A percentile compares a stretch with the other conserved stretches of the same genome.
Conservation (phyloP, 2,329 filamentous ascomycete genomes). For the Xylaria sp. region DNA sequence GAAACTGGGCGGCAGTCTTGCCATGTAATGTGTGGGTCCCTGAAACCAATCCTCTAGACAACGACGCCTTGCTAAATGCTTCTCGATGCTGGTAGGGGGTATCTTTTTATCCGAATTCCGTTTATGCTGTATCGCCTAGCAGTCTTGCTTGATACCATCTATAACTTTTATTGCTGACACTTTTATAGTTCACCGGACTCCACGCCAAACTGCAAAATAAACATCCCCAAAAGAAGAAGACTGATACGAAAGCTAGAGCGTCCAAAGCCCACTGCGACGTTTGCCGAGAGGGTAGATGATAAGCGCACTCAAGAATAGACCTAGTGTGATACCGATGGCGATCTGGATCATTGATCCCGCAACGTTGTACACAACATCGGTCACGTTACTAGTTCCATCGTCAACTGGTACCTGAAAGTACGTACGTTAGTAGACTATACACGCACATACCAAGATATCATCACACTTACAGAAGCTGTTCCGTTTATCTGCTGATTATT, state of each 20-base stretch:
- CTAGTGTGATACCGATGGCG: slow-evolving; percentile 63
- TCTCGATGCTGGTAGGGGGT: slow-evolving; percentile 13
- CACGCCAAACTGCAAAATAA: slow-evolving; percentile 21
- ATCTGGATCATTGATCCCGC: slow-evolving; percentile 64
- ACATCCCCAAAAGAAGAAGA: slow-evolving; percentile 13
- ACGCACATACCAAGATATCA: not conserved
- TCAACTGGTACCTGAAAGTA: slow-evolving; percentile 40
- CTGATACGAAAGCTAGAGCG: slow-evolving; percentile 51
- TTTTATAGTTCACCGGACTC: slow-evolving; percentile 18
- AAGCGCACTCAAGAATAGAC: slow-evolving; percentile 61
- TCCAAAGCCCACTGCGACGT: slow-evolving; percentile 61
- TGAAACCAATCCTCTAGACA: not conserved
- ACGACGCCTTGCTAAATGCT: slow-evolving; percentile 1
- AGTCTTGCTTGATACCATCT: slow-evolving; percentile 15
- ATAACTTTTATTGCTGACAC: slow-evolving; percentile 10
- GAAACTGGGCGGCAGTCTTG: not conserved
- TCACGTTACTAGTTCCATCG: slow-evolving; percentile 49
- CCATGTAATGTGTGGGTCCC: slow-evolving; percentile 1
- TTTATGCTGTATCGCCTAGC: slow-evolving; percentile 5
- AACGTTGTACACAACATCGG: slow-evolving; percentile 58
- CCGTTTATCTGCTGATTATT: slow-evolving; percentile 51
- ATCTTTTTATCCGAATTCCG: slow-evolving; percentile 15
- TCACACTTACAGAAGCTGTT: slow-evolving; percentile 47
- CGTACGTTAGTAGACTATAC: slow-evolving; percentile 3
- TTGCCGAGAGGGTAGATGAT: slow-evolving; percentile 63